phyloP scores from a whole-genome alignment of 192 early-diverging fungal species.

The Coemansia brasiliensis region DNA sequence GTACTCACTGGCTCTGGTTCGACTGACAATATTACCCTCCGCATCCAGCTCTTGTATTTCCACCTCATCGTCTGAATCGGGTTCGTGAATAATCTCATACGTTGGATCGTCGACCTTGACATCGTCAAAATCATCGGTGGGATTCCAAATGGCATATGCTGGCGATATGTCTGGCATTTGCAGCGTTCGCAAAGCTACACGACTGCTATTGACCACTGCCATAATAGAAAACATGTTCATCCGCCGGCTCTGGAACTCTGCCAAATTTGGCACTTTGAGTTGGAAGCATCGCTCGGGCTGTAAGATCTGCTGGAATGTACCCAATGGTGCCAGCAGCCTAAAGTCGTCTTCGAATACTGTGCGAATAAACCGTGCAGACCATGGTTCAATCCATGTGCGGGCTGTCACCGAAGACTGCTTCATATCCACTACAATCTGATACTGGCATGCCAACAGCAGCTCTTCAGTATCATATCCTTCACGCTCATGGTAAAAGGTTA shows the following conservation, averaged over 20 bases:
- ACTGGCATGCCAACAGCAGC: constrained; percentile 47
- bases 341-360: constrained; percentile 52
- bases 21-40: constrained; percentile 14
- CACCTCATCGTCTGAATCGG: constrained; percentile 28
- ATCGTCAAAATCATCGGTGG: constrained; percentile 30
- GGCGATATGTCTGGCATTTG: constrained; percentile 47
- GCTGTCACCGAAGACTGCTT: constrained; percentile 51
- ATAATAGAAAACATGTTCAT: constrained; percentile 58
- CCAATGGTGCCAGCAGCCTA: constrained; percentile 44
- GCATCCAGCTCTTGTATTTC: constrained; percentile 32
- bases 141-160: constrained; percentile 34
- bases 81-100: constrained; percentile 36
- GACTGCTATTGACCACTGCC: constrained; percentile 45
- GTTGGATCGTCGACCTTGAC: constrained; percentile 43
- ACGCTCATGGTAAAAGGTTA: constrained; percentile 54
- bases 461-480: constrained; percentile 49
- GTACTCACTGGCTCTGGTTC: constrained; percentile 31
- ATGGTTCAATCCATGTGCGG: constrained; percentile 52
- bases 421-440: constrained; percentile 53
- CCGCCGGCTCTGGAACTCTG: constrained; percentile 54
- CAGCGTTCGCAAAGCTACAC: constrained; percentile 42
- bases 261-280: constrained; percentile 52
- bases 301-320: constrained; percentile 54
- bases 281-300: constrained; percentile 56
- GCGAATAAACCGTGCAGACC: constrained; percentile 45